These are phyloP conservation scores for Tolypocladium nubicola DNA, from an alignment of 2,329 filamentous ascomycete species.

Conservation along the genomic window DNA sequence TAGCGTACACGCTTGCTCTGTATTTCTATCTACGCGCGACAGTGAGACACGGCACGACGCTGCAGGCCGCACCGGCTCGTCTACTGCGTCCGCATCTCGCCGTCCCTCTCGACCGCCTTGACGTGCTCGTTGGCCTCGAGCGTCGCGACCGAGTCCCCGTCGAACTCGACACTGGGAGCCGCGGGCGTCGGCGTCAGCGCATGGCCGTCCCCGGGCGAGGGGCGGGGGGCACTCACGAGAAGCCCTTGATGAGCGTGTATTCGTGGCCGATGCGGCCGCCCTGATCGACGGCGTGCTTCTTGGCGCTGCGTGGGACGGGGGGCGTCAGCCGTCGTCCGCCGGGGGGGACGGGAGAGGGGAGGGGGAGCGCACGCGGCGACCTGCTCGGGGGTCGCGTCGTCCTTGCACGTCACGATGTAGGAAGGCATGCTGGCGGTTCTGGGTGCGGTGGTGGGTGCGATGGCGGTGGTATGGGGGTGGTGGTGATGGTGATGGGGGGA, in stretches of 20 bases:
- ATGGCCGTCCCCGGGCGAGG: background rate
- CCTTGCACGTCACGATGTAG: slow-evolving; percentile 63
- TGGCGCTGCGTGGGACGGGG: slow-evolving; percentile 43
- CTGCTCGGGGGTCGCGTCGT: slow-evolving; percentile 53
- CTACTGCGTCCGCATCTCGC: slow-evolving; percentile 62
- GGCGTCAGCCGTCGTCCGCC: background rate
- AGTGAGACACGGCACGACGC: too few species aligned
- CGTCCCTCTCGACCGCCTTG: slow-evolving; percentile 64
- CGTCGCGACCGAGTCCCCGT: slow-evolving; percentile 52
- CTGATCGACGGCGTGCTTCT: slow-evolving; percentile 61
- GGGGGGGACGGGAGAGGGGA: too few species aligned
- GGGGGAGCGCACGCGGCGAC: slow-evolving; percentile 43
- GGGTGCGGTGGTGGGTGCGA: background rate
- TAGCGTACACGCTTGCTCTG: too few species aligned
- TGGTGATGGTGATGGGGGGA: background rate
- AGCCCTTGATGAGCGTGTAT: slow-evolving; percentile 82
- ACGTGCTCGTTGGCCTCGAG: slow-evolving; percentile 62
- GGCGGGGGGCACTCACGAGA: slow-evolving; percentile 55
- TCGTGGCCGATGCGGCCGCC: slow-evolving; percentile 79
- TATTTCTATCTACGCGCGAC: too few species aligned
- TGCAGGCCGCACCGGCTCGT: background rate
- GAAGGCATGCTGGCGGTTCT: slow-evolving; percentile 35
- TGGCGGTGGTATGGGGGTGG: slow-evolving; percentile 3
- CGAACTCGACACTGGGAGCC: slow-evolving; percentile 61
- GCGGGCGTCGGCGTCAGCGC: background rate